phyloP scores from a whole-genome alignment of 768 basidiomycete species.

The Scleroderma citrinum region DNA sequence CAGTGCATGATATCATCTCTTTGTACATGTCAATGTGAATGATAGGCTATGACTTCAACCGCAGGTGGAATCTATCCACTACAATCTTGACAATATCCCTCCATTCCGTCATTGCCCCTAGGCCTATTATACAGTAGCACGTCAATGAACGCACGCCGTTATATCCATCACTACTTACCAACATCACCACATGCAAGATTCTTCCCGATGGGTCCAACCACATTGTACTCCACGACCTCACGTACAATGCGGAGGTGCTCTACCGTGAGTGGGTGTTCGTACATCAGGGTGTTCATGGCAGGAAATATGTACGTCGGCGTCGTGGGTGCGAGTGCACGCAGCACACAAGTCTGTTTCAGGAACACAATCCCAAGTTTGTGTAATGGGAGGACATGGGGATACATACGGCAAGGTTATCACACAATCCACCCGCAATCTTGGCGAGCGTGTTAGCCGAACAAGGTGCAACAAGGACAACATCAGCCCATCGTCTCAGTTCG shows the following conservation, averaged over 20 bases:
- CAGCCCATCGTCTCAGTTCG: slow-evolving; percentile 91
- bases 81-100: slow-evolving; percentile 82
- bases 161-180: slow-evolving; percentile 44
- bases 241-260: no score
- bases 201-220: no score
- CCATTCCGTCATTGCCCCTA: slow-evolving; percentile 96
- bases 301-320: slow-evolving; percentile 91
- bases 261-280: slow-evolving; percentile 84
- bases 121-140: slow-evolving; percentile 42
- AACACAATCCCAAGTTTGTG: not conserved
- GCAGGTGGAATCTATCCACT: slow-evolving; percentile 45
- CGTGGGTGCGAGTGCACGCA: slow-evolving; percentile 76
- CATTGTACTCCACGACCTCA: slow-evolving; percentile 70
- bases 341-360: slow-evolving; percentile 46
- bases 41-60: slow-evolving; percentile 4
- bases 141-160: not conserved
- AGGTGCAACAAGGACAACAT: slow-evolving; percentile 90
- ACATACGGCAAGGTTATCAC: slow-evolving; percentile 20
- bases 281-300: slow-evolving; percentile 99
- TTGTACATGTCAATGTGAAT: no score
- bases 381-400: not conserved
- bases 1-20: no score
- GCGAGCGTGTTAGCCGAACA: slow-evolving; percentile 96
- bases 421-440: slow-evolving; percentile 75
- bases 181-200: slow-evolving; percentile 91